phyloP scores from a whole-genome alignment of 208 protist genomes.

The Crithidia thermophila region DNA sequence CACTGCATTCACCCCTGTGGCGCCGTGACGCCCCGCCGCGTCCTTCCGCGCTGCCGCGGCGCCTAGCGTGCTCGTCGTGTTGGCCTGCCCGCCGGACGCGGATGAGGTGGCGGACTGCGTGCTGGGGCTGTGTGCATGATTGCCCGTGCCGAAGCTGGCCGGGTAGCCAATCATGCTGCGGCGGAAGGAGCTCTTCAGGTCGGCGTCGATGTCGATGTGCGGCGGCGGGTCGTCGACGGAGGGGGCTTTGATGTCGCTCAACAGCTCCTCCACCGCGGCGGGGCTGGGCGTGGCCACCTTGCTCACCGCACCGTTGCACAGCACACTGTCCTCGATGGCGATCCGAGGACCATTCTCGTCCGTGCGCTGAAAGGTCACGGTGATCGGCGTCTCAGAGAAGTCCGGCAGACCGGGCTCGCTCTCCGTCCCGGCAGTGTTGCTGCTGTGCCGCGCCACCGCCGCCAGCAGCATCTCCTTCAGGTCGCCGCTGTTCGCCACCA shows the following conservation, averaged over 20 bases:
- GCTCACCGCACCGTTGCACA: constrained; percentile 52
- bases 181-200: constrained; percentile 31
- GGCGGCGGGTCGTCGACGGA: constrained; percentile 26
- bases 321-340: constrained; percentile 60
- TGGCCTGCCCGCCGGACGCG: background rate
- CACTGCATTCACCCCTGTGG: background rate
- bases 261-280: constrained; percentile 36
- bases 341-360: constrained; percentile 35
- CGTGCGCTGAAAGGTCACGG: constrained; percentile 45
- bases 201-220: constrained; percentile 26
- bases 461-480: constrained; percentile 51
- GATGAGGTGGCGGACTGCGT: background rate
- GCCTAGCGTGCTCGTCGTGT: background rate
- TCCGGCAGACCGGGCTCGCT: background rate
- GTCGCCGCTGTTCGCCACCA: constrained; percentile 55
- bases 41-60: background rate
- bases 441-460: constrained; percentile 24
- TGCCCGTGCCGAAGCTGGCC: too few relatives aligned
- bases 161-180: constrained; percentile 36
- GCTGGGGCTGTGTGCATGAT: too few relatives aligned
- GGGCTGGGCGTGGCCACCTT: constrained; percentile 29
- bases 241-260: constrained; percentile 37
- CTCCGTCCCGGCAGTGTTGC: background rate
- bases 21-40: background rate
- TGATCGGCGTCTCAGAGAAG: constrained; percentile 31